Conservation (phyloP, 139 green algal species). For the Coccomyxa sp. region DNA sequence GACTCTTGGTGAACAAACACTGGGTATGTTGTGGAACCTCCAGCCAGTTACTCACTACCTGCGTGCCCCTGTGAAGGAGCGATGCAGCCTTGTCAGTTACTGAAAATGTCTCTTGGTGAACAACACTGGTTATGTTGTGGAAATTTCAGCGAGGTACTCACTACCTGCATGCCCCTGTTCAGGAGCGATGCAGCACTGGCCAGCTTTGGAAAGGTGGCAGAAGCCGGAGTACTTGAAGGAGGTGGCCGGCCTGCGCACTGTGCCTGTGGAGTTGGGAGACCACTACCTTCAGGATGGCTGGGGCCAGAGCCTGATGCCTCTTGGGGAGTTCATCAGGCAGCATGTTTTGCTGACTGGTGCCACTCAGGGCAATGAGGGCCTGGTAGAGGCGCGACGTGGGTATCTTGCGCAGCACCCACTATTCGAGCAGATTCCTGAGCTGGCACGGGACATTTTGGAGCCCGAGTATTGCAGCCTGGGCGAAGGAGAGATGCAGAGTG, state of each 20-base stretch:
- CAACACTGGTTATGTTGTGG: too few species aligned
- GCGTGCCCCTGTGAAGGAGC: slow-evolving; percentile 18
- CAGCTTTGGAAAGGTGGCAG: slow-evolving; percentile 68
- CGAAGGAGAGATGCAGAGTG: slow-evolving; percentile 35
- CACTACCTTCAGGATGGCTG: slow-evolving; percentile 82
- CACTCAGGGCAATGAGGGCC: background rate
- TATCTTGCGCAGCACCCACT: slow-evolving; percentile 93
- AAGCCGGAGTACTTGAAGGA: slow-evolving; percentile 56
- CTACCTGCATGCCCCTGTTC: slow-evolving; percentile 1
- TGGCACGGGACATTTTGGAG: slow-evolving; percentile 68
- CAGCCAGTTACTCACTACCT: too few species aligned
- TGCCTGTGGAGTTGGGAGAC: slow-evolving; percentile 83
- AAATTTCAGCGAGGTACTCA: too few species aligned
- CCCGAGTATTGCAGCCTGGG: slow-evolving; percentile 82
- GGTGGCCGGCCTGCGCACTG: slow-evolving; percentile 72
- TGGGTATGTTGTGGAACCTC: too few species aligned
- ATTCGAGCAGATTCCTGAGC: slow-evolving; percentile 85
- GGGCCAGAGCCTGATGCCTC: slow-evolving; percentile 78
- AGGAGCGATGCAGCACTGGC: slow-evolving; percentile 70
- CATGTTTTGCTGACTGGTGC: slow-evolving; percentile 32
- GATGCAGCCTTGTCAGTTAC: too few species aligned
- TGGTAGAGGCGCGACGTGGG: slow-evolving; percentile 16
- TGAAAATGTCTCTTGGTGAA: too few species aligned
- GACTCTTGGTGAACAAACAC: too few species aligned
- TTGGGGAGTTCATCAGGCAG: slow-evolving; percentile 67